Percentiles rank a stretch among this genome's conserved stretches.
phyloP scores from a whole-genome alignment of 192 early-diverging fungal species.

The Coemansia sp. region DNA sequence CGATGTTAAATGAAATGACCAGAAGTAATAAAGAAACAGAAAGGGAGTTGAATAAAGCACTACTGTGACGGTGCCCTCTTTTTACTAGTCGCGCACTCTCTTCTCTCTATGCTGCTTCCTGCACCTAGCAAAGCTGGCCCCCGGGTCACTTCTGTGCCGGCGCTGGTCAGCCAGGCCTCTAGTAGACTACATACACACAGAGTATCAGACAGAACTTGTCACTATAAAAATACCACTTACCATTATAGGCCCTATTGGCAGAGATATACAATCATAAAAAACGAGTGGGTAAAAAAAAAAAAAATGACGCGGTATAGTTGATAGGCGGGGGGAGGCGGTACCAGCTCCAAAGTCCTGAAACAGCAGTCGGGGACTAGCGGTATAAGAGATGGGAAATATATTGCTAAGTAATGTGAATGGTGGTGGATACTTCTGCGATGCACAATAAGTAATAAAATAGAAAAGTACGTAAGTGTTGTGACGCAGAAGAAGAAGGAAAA shows the following conservation, averaged over 20 bases:
- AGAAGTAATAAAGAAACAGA: not conserved
- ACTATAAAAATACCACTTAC: conserved; percentile 11
- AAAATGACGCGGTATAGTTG: not conserved
- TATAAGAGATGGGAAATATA: not conserved
- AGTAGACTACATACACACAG: not conserved
- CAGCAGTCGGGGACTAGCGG: not conserved
- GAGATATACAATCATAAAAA: not conserved
- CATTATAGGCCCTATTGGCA: not conserved
- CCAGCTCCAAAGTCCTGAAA: not conserved
- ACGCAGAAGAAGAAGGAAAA: not conserved
- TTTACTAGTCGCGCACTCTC: not conserved
- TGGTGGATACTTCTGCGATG: not conserved
- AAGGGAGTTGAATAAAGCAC: not conserved
- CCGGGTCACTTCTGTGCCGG: not conserved
- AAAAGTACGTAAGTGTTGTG: not conserved
- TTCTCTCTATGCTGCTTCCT: not conserved
- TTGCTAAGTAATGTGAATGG: not conserved
- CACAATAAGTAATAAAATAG: not conserved
- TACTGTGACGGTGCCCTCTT: not conserved
- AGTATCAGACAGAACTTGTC: not conserved
- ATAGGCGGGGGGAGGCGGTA: not conserved
- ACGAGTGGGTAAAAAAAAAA: not conserved
- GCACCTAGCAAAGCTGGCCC: not conserved
- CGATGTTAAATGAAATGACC: not conserved
- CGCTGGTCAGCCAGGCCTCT: not conserved